A percentile compares a stretch with the other conserved stretches of the same genome.
phyloP scores from a whole-genome alignment of 2,329 filamentous ascomycete genomes.

The Thelonectria discophora region DNA sequence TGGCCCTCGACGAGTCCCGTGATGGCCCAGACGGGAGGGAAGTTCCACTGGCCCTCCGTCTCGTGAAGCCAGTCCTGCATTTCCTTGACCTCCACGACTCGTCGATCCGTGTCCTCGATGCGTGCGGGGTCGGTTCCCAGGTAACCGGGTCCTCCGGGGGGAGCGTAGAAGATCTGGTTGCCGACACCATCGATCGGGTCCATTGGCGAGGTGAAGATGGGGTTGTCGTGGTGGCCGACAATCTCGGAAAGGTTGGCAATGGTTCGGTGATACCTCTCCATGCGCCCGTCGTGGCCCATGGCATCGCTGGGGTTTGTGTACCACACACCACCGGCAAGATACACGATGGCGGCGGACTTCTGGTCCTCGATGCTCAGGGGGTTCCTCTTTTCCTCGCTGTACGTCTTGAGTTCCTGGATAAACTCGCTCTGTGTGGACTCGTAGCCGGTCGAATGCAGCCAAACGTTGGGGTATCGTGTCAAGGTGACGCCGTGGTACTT shows the following conservation, averaged over 20 bases:
- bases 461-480: conserved; percentile 8
- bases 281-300: neutral
- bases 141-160: conserved; percentile 37
- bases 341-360: conserved; percentile 35
- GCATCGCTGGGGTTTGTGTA: conserved; percentile 28
- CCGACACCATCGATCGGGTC: conserved; percentile 40
- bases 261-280: conserved; percentile 25
- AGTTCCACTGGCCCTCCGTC: conserved; percentile 28
- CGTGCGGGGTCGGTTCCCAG: conserved; percentile 30
- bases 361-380: conserved; percentile 29
- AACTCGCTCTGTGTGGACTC: conserved; percentile 33
- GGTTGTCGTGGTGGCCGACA: conserved; percentile 29
- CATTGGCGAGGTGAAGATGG: conserved; percentile 34
- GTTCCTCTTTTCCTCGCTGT: conserved; percentile 29
- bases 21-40: conserved; percentile 35
- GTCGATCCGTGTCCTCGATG: conserved; percentile 22
- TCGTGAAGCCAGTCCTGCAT: conserved; percentile 26
- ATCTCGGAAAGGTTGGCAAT: conserved; percentile 35
- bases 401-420: conserved; percentile 35
- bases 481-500: conserved; percentile 16
- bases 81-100: neutral
- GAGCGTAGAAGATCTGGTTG: conserved; percentile 42
- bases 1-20: conserved; percentile 28
- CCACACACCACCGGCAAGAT: conserved; percentile 41
- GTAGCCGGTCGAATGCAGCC: conserved; percentile 6